phyloP scores from a whole-genome alignment of 2,329 filamentous ascomycete genomes.

The Esteya vermicola region DNA sequence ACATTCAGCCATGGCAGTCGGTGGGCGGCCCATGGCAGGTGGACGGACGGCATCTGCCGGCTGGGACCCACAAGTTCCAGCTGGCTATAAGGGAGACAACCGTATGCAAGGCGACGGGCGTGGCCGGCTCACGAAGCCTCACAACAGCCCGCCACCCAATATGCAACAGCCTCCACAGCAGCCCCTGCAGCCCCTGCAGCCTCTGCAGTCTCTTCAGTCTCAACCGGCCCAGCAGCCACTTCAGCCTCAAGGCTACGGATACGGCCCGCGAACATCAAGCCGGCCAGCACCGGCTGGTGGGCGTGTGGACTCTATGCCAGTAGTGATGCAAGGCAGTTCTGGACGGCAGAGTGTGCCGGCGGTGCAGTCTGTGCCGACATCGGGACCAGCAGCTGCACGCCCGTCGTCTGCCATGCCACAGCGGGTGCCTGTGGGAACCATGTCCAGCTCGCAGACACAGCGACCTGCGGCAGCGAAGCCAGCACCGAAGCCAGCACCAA shows the following conservation, averaged over 20 bases:
- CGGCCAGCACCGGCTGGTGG: conserved; percentile 16
- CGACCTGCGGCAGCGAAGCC: conserved; percentile 1
- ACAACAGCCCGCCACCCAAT: background rate
- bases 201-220: too few relatives aligned
- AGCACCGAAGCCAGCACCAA: conserved; percentile 14
- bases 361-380: conserved; percentile 8
- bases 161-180: background rate
- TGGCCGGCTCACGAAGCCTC: conserved; percentile 7
- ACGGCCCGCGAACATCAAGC: conserved; percentile 21
- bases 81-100: too few relatives aligned
- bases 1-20: too few relatives aligned
- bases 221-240: too few relatives aligned
- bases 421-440: background rate
- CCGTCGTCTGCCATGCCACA: background rate
- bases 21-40: too few relatives aligned
- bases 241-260: background rate
- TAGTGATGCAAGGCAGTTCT: conserved; percentile 7
- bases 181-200: too few relatives aligned
- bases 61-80: conserved; percentile 27
- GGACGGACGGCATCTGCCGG: conserved; percentile 28
- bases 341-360: conserved; percentile 23
- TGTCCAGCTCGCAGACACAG: background rate
- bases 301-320: conserved; percentile 15
- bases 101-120: background rate
- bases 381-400: background rate